These are phyloP conservation scores for Mercurialis annua DNA, from an alignment of 345 rosid genomes.

Conservation along the genomic window DNA sequence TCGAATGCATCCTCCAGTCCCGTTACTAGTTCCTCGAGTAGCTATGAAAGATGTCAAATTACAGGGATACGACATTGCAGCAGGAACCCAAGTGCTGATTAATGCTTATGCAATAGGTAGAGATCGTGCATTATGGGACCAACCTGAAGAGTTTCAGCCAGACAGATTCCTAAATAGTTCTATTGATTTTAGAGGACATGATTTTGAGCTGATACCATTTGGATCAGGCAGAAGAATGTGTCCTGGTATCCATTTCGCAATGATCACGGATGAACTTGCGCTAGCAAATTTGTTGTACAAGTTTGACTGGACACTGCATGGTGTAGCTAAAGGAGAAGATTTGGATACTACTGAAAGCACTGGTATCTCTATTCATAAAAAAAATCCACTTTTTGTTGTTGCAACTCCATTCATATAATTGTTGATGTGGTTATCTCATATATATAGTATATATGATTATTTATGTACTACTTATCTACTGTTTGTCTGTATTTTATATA, in stretches of 20 bases:
- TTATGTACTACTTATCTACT: too few relatives aligned
- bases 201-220: conserved; percentile 39
- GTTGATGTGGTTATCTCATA: too few relatives aligned
- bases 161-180: conserved; percentile 32
- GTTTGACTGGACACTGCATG: conserved; percentile 37
- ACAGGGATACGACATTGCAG: conserved; percentile 25
- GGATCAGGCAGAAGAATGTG: conserved; percentile 40
- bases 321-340: conserved; percentile 21
- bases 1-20: conserved; percentile 39
- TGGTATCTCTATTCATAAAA: conserved; percentile 28
- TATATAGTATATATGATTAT: too few relatives aligned
- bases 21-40: conserved; percentile 28
- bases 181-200: conserved; percentile 31
- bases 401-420: conserved; percentile 11
- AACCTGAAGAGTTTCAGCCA: conserved; percentile 31
- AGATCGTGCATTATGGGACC: conserved; percentile 26
- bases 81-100: conserved; percentile 23
- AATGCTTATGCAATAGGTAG: conserved; percentile 40
- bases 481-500: too few relatives aligned
- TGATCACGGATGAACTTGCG: conserved; percentile 14
- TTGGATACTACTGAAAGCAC: conserved; percentile 29
- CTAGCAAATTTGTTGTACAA: conserved; percentile 29
- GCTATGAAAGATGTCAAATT: conserved; percentile 26
- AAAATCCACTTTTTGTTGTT: conserved; percentile 24
- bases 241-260: conserved; percentile 29